phyloP scores from a whole-genome alignment of 345 rosid species.

The Mallotus nudiflorus region DNA sequence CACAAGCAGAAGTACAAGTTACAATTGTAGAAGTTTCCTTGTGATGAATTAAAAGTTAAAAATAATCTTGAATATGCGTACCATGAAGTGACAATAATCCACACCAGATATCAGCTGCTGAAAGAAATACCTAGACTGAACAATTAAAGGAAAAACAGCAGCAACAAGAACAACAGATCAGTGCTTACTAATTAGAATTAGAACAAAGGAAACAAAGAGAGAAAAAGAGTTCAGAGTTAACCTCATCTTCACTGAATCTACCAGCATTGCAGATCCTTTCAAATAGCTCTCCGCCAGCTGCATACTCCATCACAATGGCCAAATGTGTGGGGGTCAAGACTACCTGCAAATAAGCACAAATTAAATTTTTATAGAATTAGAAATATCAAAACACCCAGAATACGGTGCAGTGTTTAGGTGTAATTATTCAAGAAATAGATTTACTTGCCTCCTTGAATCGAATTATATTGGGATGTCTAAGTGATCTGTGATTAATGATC shows the following conservation, averaged over 20 bases:
- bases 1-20: background rate
- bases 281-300: conserved; percentile 30
- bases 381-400: background rate
- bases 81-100: conserved; percentile 75
- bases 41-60: background rate
- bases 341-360: conserved; percentile 7
- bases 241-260: conserved; percentile 32
- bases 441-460: conserved; percentile 75
- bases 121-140: conserved; percentile 89
- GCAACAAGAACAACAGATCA: too few species aligned
- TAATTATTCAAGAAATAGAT: background rate
- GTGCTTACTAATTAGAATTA: background rate
- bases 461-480: conserved; percentile 86
- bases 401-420: too few species aligned
- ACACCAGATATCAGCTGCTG: conserved; percentile 92
- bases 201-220: background rate
- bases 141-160: conserved; percentile 2
- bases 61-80: conserved; percentile 22
- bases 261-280: conserved; percentile 30
- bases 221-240: conserved; percentile 5
- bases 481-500: conserved; percentile 93
- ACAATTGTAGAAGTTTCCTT: background rate
- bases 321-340: conserved; percentile 27
- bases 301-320: conserved; percentile 31
- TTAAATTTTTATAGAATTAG: background rate